These are phyloP conservation scores for Kuraishia piskuri DNA, from an alignment of 805 yeast genomes.

Conservation along the genomic window DNA sequence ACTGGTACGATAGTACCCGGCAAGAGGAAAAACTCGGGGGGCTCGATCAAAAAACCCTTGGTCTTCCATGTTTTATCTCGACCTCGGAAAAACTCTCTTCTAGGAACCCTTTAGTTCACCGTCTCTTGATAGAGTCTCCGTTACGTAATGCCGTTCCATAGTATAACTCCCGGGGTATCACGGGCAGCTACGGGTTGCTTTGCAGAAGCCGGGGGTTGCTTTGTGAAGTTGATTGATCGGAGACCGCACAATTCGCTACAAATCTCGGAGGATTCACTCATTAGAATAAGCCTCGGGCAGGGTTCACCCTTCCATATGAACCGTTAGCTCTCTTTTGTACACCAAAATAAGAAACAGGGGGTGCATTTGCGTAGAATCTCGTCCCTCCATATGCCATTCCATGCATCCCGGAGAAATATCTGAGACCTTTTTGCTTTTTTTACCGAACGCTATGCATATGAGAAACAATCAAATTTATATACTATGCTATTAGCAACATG, in stretches of 20 bases:
- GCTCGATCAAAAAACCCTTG: no score
- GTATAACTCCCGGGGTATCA: background rate
- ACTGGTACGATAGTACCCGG: no score
- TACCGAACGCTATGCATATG: no score
- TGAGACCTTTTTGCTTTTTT: no score
- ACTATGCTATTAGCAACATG: background rate
- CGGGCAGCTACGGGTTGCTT: background rate
- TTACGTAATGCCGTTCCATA: background rate
- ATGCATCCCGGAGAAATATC: background rate
- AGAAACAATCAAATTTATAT: background rate
- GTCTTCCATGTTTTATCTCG: no score
- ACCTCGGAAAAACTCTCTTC: no score
- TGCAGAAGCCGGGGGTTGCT: background rate
- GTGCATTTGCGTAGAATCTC: background rate
- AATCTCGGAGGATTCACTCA: background rate
- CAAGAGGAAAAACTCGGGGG: no score
- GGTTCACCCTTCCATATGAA: background rate
- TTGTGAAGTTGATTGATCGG: background rate
- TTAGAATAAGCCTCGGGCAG: background rate
- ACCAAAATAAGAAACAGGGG: background rate
- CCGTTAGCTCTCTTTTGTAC: background rate
- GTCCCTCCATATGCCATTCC: background rate
- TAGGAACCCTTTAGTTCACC: no score
- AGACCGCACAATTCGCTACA: background rate
- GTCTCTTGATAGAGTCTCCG: no score